A percentile compares a stretch with the other conserved stretches of the same genome.
Conservation (phyloP, 352 stramenopile species). For the Phytopythium ostracodes region DNA sequence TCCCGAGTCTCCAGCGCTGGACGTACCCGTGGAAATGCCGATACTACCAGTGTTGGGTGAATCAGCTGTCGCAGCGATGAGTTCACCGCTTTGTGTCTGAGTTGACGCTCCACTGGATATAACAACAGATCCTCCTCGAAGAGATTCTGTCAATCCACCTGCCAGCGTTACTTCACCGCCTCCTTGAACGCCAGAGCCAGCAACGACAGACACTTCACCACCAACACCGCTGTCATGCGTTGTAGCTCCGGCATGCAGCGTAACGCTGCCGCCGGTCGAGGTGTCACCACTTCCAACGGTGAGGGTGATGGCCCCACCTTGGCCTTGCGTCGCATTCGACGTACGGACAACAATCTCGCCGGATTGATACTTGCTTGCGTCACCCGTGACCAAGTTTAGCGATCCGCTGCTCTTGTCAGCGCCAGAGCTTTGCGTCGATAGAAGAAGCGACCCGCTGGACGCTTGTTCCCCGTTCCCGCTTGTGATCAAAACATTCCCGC, state of each 20-base stretch:
- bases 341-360: not conserved
- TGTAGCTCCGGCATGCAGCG: constrained; percentile 1
- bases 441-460: not conserved
- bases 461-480: not conserved
- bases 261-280: not conserved
- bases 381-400: not conserved
- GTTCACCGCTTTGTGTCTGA: not conserved
- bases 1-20: constrained; percentile 7
- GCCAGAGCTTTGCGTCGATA: not conserved
- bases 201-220: not conserved
- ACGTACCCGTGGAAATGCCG: not conserved
- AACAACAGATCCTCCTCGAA: not conserved
- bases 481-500: not conserved
- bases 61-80: not conserved
- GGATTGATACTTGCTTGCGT: not conserved
- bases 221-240: not conserved
- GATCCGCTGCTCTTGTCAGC: not conserved
- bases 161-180: not conserved
- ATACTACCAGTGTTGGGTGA: not conserved
- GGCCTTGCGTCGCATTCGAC: not conserved
- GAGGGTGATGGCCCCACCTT: not conserved
- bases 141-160: not conserved
- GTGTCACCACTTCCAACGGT: not conserved
- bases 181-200: not conserved
- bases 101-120: not conserved